Evolutionary conservation across 306 rosid species (phyloP).

Genomic region (Ochetophila trinervis): DNA sequence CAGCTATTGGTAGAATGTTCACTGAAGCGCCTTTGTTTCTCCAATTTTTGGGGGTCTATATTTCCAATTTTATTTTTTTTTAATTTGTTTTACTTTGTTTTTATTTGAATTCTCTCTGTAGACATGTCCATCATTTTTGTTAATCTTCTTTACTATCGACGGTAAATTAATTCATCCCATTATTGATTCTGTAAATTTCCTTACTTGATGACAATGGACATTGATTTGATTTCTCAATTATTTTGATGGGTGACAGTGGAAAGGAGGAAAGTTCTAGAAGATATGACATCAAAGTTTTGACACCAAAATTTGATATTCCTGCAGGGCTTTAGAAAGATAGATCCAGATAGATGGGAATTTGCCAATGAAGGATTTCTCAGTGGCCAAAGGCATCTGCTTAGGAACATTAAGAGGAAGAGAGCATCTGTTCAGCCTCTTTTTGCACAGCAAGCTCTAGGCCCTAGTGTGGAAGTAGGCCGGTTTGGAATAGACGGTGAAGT

Average conservation of each 20-base stretch:
- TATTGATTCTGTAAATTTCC: neutral
- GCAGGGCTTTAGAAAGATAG: constrained; percentile 87
- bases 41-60: neutral
- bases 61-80: neutral
- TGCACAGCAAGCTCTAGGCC: constrained; percentile 42
- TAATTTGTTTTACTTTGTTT: neutral
- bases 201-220: neutral
- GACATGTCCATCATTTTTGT: neutral
- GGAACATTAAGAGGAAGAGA: constrained; percentile 60
- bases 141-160: neutral
- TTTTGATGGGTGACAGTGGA: neutral
- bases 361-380: constrained; percentile 74
- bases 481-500: constrained; percentile 55
- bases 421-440: constrained; percentile 42
- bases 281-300: too few species aligned
- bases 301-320: constrained; percentile 1
- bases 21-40: neutral
- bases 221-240: neutral
- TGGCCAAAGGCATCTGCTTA: constrained; percentile 62
- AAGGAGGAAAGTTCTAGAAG: too few species aligned
- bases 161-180: neutral
- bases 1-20: constrained; percentile 4
- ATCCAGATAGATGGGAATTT: constrained; percentile 83
- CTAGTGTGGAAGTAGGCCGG: constrained; percentile 43
- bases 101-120: neutral